A percentile compares a stretch with the other conserved stretches of the same genome.
Evolutionary conservation across 2,329 filamentous ascomycete species (phyloP).

Genomic region (Penicillium sp.): DNA sequence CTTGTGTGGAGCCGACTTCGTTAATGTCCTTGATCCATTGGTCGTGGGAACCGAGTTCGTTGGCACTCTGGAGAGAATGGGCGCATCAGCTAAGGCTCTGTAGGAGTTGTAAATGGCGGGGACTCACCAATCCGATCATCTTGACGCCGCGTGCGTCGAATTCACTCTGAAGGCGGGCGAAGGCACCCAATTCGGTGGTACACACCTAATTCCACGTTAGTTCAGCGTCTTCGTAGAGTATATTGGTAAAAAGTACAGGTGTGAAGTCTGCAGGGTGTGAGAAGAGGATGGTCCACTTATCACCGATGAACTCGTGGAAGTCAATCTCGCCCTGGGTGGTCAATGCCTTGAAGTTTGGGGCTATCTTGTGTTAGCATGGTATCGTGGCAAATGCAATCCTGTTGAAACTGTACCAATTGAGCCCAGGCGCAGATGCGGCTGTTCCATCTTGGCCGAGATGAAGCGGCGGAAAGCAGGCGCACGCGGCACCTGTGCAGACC

Average conservation of each 20-base stretch:
- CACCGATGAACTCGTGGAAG: constrained; percentile 68
- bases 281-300: constrained; percentile 68
- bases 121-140: constrained; percentile 73
- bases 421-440: constrained; percentile 37
- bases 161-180: constrained; percentile 83
- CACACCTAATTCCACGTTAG: constrained; percentile 47
- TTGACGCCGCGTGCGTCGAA: constrained; percentile 85
- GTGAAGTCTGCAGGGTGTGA: constrained; percentile 80
- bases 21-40: constrained; percentile 89
- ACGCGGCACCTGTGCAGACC: constrained; percentile 24
- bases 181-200: constrained; percentile 92
- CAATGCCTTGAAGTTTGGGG: constrained; percentile 67
- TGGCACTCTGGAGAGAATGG: constrained; percentile 61
- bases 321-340: constrained; percentile 66
- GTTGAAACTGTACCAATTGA: constrained; percentile 31
- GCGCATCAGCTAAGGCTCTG: neutral
- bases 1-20: constrained; percentile 70
- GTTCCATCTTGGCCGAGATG: constrained; percentile 30
- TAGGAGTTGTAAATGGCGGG: neutral
- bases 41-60: constrained; percentile 78
- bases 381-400: neutral
- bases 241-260: constrained; percentile 58
- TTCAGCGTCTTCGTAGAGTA: neutral
- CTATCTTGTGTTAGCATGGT: constrained; percentile 28
- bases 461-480: constrained; percentile 32